phyloP scores from a whole-genome alignment of 768 basidiomycete genomes.

The Rhizopogon vesiculosus region DNA sequence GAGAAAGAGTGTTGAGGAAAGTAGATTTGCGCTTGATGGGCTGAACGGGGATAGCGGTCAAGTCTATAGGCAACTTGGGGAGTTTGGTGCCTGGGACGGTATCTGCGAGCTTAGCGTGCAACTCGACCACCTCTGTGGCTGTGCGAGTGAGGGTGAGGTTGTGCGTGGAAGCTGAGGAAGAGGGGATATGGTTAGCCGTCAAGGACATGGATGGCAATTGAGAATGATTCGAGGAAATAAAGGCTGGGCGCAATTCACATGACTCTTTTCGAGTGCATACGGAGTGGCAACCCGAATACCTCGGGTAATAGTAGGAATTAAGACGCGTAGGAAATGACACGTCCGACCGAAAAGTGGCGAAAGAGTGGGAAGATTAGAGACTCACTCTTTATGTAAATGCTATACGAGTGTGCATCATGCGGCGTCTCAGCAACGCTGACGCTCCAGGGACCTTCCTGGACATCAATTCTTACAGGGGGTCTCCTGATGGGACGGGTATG shows the following conservation, averaged over 20 bases:
- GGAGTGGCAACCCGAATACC: conserved; percentile 18
- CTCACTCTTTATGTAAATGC: conserved; percentile 89
- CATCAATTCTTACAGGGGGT: conserved; percentile 59
- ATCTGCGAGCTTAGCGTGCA: conserved; percentile 78
- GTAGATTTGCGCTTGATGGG: conserved; percentile 73
- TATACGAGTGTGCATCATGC: conserved; percentile 63
- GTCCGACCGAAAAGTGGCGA: conserved; percentile 10
- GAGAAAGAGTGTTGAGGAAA: conserved; percentile 83
- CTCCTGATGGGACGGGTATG: conserved; percentile 38
- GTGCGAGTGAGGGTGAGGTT: conserved; percentile 84
- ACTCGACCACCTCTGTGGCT: conserved; percentile 70
- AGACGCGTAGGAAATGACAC: conserved; percentile 15
- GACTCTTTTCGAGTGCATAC: conserved; percentile 11
- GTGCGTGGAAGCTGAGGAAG: conserved; percentile 71
- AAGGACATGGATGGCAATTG: conserved; percentile 11
- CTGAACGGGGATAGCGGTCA: conserved; percentile 43
- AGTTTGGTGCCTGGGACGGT: conserved; percentile 50
- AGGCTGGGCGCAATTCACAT: conserved; percentile 7
- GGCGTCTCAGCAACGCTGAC: conserved; percentile 86
- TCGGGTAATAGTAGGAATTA: conserved; percentile 18
- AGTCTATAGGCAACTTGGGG: conserved; percentile 59
- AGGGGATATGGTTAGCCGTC: conserved; percentile 24
- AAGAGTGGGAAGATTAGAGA: conserved; percentile 17
- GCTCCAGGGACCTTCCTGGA: conserved; percentile 80
- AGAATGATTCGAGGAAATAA: conserved; percentile 9